Evolutionary conservation across 1,139 yeast species (phyloP).

Genomic region (Nakaseomyces kungkrabaensis): DNA sequence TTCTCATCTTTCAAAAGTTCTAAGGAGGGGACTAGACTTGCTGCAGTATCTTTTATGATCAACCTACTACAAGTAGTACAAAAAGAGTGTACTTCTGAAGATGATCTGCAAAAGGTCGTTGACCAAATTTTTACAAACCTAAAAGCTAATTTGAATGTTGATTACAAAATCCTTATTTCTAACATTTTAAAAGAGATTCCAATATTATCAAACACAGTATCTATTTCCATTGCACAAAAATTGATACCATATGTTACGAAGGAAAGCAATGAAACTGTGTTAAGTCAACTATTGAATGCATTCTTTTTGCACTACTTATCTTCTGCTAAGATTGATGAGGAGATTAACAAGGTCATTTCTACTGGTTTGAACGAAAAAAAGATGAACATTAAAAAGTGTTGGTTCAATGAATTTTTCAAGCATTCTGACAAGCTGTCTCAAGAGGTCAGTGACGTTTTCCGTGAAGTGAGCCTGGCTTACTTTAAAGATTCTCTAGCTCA

Average conservation of each 20-base stretch:
- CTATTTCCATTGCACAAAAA: slow-evolving; percentile 34
- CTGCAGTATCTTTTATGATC: slow-evolving; percentile 40
- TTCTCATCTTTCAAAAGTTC: slow-evolving; percentile 61
- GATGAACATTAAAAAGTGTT: slow-evolving; percentile 48
- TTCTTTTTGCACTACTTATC: slow-evolving; percentile 37
- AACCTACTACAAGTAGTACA: slow-evolving; percentile 14
- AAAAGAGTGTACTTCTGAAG: slow-evolving; percentile 13
- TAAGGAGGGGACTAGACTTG: slow-evolving; percentile 51
- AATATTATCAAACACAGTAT: slow-evolving; percentile 20
- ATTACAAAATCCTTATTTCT: slow-evolving; percentile 47
- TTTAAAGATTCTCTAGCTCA: slow-evolving; percentile 15
- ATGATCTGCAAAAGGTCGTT: slow-evolving; percentile 29
- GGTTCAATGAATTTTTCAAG: slow-evolving; percentile 42
- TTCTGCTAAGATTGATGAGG: slow-evolving; percentile 10
- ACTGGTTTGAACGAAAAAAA: slow-evolving; percentile 62
- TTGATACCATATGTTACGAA: slow-evolving; percentile 48
- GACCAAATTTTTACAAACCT: slow-evolving; percentile 49
- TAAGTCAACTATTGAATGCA: slow-evolving; percentile 42
- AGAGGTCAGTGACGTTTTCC: slow-evolving; percentile 28
- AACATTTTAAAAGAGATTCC: slow-evolving; percentile 33
- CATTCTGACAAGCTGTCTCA: slow-evolving; percentile 33
- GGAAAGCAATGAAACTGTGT: slow-evolving; percentile 65
- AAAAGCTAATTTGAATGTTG: slow-evolving; percentile 57
- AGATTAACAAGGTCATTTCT: slow-evolving; percentile 29
- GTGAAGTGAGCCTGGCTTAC: slow-evolving; percentile 27